These are phyloP conservation scores for Lentinula aciculospora DNA, from an alignment of 768 basidiomycete genomes.

Conservation along the genomic window DNA sequence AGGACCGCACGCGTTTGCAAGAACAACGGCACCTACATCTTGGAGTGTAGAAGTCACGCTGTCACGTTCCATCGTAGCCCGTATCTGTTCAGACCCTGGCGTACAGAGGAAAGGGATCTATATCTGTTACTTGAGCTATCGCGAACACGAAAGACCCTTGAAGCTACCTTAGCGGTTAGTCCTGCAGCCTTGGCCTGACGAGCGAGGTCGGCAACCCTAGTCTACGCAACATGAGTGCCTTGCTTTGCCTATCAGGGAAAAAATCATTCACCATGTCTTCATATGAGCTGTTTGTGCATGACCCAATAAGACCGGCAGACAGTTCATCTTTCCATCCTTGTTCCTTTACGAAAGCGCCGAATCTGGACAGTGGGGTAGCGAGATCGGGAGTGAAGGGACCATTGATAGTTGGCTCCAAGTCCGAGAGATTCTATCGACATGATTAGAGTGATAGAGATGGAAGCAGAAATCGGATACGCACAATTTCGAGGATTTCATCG, in stretches of 20 bases:
- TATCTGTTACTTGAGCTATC: neutral
- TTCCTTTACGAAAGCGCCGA: slow-evolving; percentile 70
- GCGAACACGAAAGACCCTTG: slow-evolving; percentile 14
- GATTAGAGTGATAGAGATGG: neutral
- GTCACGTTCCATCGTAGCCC: slow-evolving; percentile 96
- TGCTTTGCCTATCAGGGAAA: neutral
- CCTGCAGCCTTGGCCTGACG: slow-evolving; percentile 84
- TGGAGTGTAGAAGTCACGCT: slow-evolving; percentile 75
- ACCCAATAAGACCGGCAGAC: slow-evolving; percentile 89
- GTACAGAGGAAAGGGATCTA: slow-evolving; percentile 84
- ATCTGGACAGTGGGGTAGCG: slow-evolving; percentile 89
- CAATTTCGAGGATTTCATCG: slow-evolving; percentile 92
- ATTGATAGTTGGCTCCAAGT: slow-evolving; percentile 88
- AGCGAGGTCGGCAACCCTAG: slow-evolving; percentile 87
- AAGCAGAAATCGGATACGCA: slow-evolving; percentile 33
- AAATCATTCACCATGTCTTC: slow-evolving; percentile 72
- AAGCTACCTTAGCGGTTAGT: slow-evolving; percentile 62
- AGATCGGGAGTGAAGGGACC: slow-evolving; percentile 98
- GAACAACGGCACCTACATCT: slow-evolving; percentile 87
- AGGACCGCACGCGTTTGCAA: slow-evolving; percentile 98
- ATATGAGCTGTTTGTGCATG: slow-evolving; percentile 99
- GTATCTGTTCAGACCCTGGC: slow-evolving; percentile 92
- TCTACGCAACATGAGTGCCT: slow-evolving; percentile 37
- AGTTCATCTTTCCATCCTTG: slow-evolving; percentile 94
- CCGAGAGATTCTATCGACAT: slow-evolving; percentile 66